phyloP scores from a whole-genome alignment of 495 filamentous ascomycete genomes.

The Pseudomonodictys pantanalensis region DNA sequence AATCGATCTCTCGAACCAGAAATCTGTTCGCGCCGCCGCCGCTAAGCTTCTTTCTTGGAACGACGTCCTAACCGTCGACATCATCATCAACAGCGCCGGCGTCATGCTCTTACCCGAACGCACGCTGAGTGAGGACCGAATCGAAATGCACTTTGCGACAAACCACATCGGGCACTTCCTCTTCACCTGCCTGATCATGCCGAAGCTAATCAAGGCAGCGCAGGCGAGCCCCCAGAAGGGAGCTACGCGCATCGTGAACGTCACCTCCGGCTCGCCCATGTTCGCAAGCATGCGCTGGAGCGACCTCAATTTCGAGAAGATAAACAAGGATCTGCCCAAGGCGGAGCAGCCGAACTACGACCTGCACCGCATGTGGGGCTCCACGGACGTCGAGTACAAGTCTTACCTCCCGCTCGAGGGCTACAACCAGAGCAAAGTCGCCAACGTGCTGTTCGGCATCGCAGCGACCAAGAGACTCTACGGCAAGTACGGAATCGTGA shows the following conservation, averaged over 20 bases:
- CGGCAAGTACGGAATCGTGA: conserved; percentile 36
- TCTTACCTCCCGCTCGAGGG: conserved; percentile 34
- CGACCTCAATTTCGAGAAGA: conserved; percentile 46
- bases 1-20: conserved; percentile 48
- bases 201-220: conserved; percentile 45
- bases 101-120: conserved; percentile 41
- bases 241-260: conserved; percentile 46
- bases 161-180: conserved; percentile 39
- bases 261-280: conserved; percentile 41
- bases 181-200: conserved; percentile 42
- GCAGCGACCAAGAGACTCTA: conserved; percentile 32
- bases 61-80: conserved; percentile 42
- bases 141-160: conserved; percentile 39
- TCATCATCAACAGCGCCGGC: conserved; percentile 37
- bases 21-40: conserved; percentile 46
- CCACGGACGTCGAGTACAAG: conserved; percentile 29
- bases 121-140: conserved; percentile 39
- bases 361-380: conserved; percentile 36
- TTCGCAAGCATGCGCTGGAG: conserved; percentile 42
- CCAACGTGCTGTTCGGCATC: conserved; percentile 38
- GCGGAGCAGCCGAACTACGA: conserved; percentile 42
- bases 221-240: conserved; percentile 40
- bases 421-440: conserved; percentile 41
- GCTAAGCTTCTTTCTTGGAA: conserved; percentile 42
- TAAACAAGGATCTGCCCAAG: conserved; percentile 43